Conservation (phyloP, 2,329 filamentous ascomycete genomes). For the Tolypocladium guangdongense region DNA sequence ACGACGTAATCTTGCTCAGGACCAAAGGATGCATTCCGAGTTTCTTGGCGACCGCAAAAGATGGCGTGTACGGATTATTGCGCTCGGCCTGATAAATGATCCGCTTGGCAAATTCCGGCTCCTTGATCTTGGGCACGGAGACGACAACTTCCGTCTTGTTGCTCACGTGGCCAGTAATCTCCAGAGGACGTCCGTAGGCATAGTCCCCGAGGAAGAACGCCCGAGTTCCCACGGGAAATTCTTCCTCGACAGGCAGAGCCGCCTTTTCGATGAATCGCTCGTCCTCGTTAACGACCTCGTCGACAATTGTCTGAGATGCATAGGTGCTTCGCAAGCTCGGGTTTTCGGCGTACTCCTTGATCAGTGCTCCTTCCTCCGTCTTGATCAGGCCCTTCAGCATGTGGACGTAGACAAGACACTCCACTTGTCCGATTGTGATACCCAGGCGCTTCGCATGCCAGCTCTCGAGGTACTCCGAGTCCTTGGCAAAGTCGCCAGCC, state of each 20-base stretch:
- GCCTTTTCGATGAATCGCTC: constrained; percentile 84
- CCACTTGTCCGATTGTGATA: constrained; percentile 75
- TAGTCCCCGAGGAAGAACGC: constrained; percentile 93
- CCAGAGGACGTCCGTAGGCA: constrained; percentile 82
- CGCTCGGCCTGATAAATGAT: constrained; percentile 63
- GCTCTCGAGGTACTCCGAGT: constrained; percentile 71
- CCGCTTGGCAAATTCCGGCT: constrained; percentile 69
- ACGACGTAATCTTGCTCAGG: constrained; percentile 90
- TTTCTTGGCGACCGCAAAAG: constrained; percentile 76
- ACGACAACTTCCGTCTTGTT: constrained; percentile 73
- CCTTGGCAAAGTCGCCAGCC: constrained; percentile 74
- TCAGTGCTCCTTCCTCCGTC: constrained; percentile 77
- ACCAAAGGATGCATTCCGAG: constrained; percentile 76
- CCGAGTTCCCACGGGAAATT: constrained; percentile 72
- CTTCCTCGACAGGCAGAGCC: constrained; percentile 80
- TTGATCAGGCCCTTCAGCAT: constrained; percentile 87
- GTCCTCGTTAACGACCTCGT: constrained; percentile 82
- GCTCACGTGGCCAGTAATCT: constrained; percentile 62
- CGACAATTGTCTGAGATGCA: constrained; percentile 83
- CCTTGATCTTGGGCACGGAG: constrained; percentile 59
- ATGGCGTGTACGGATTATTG: constrained; percentile 68
- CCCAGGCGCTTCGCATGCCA: constrained; percentile 86
- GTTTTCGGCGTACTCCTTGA: constrained; percentile 87
- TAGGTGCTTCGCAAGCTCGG: constrained; percentile 80
- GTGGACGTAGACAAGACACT: constrained; percentile 83